Base-by-base conservation (phyloP, 2,329 filamentous ascomycete species). In the Talaromyces sp. region DNA sequence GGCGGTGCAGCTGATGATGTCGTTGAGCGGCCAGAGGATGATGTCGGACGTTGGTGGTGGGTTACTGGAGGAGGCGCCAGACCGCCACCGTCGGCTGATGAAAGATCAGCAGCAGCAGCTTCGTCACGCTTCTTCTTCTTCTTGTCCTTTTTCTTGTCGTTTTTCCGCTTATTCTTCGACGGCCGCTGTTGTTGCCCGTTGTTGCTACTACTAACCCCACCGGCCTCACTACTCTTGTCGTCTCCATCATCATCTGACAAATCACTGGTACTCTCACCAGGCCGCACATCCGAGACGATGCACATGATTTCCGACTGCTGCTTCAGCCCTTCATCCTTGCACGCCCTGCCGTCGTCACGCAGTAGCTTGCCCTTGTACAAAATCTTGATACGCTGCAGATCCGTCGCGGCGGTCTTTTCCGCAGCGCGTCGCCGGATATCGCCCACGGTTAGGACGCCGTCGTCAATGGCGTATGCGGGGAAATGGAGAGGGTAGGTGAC, bases 301-400 rank as follows among this genome's bases (percentile, higher is more conserved):
- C 76, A 79, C 60, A 79, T 68, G 56, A 82, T 73, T 65, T 80
- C 76, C 3, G 78, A 81, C 57, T 81, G 74, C 64, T 82, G 79
- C 64, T 81, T 81, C 40, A 82, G 69, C 16, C 78, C 76, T 62
- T 80, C 78, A 40, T 73, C 68, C 63, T 75, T 76, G 61, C 79
- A 77, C 9, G 75, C 67, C 47, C 65, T 65, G 5, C 65, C 60
- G 65, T 82, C 75, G 62, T 80, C 70, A 59, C 76, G 77, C 56
- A 82, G 67, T 40, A 79, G 64, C 33, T 73, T 76, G 30, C 78
- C 78, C 68, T 81, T 82, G 69, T 82, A 82, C 4, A 82, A 69
- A 40, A 82, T 64, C 60, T 75, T 75, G 61, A 82, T 70, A 28
- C 73, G 72, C 44, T 73, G 68, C 14, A 74, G 70, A 57, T 78